Evolutionary conservation across 2,329 filamentous ascomycete species (phyloP).

Genomic region (Colletotrichum horii): DNA sequence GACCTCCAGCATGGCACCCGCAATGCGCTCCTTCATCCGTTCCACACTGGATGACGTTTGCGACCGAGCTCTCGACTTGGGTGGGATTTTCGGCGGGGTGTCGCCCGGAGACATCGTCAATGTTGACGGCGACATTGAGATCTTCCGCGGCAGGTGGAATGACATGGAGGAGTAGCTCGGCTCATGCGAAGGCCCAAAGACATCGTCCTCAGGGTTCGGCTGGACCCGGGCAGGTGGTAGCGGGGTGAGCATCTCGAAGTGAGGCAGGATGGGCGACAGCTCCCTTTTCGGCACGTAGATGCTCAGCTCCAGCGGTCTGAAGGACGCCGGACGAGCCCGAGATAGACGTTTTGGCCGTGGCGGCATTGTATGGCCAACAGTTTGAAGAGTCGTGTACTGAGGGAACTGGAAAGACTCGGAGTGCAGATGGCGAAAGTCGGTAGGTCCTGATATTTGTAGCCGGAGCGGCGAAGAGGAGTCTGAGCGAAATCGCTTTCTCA

Average conservation of each 20-base stretch:
- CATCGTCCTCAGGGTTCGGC: constrained; percentile 38
- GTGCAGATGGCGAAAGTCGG: constrained; percentile 64
- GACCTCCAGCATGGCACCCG: constrained; percentile 62
- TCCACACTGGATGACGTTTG: constrained; percentile 54
- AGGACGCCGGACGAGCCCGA: constrained; percentile 39
- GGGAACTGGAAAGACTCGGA: constrained; percentile 49
- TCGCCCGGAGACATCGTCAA: constrained; percentile 24
- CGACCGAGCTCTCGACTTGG: constrained; percentile 49
- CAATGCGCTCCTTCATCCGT: constrained; percentile 59
- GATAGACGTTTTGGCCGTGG: constrained; percentile 22
- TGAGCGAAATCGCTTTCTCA: constrained; percentile 51
- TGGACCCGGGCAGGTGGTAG: constrained; percentile 28
- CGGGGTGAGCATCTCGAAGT: constrained; percentile 47
- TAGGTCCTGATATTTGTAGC: constrained; percentile 63
- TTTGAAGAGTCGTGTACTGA: constrained; percentile 27
- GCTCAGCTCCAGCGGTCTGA: constrained; percentile 62
- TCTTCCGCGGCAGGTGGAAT: constrained; percentile 59
- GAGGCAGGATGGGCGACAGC: constrained; percentile 61
- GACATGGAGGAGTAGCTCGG: constrained; percentile 58
- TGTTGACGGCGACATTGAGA: constrained; percentile 36
- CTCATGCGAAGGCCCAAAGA: constrained; percentile 40
- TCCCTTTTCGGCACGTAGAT: constrained; percentile 51
- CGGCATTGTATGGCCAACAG: constrained; percentile 27
- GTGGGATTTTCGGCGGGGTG: constrained; percentile 46
- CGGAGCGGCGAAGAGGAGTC: constrained; percentile 50